Base-by-base conservation (phyloP, 768 basidiomycete species). In the Hebeloma cylindrosporum region DNA sequence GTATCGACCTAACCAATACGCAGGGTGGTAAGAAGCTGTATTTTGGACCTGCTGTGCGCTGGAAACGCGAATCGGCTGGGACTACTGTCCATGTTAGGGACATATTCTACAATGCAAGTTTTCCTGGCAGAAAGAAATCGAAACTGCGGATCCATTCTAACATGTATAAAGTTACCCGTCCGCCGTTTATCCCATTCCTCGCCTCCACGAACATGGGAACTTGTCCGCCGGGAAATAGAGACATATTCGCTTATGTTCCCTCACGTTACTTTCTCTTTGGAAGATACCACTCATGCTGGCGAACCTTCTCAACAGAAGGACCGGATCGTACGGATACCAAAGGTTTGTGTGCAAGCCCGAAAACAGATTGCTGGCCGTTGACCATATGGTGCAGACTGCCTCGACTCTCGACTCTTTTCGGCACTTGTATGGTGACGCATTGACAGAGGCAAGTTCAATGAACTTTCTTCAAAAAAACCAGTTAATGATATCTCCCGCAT, bases 1-100 rank as follows among this genome's bases (percentile, higher is more conserved):
- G 23, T 13, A 5, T 17, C 30, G 17, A 17, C n/a, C 26, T 41
- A 47, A 29, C 26, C 34, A 10, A 21, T 48, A 21, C 44, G 7
- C 48, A 93, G 88, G 82, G 79, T 21, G 82, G 82, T 10, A 75
- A 79, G 54, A 66, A 61, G 5, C 63, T 95, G 18, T 92, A 89
- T 57, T 69, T 69, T 18, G 92, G 92, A 0, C 74, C 82, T 23
- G 83, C 92, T 3, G 66, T 82, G 27, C 80, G 88, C 16, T 88
- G 90, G 83, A 75, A 81, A 45, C 73, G 84, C 50, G 81, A 88
- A 60, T 69, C 70, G 1, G 65, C 78, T 2, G 95, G 95, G 3
- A 96, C 94, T 5, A 82, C 78, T 8, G 85, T 95, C 30, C 83
- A 79, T 53, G 72, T 96, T 32, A 82, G 89, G 16, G 95, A 97